A percentile compares a stretch with the other conserved stretches of the same genome.
These are phyloP conservation scores for Moricandia arvensis DNA, from an alignment of 345 rosid species.

Conservation along the genomic window DNA sequence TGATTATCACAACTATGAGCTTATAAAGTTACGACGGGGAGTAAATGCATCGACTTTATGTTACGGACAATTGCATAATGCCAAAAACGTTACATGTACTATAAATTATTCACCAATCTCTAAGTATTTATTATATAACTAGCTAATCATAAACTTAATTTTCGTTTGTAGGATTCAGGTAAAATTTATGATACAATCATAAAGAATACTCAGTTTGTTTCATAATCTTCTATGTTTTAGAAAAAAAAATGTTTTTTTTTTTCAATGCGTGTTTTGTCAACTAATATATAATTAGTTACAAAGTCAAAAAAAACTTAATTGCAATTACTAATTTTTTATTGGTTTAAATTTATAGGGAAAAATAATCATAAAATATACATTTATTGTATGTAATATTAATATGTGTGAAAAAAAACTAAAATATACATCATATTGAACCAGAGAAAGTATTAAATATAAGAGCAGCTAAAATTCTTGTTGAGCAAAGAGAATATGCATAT, in stretches of 20 bases:
- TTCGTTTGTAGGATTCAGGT: conserved; percentile 1
- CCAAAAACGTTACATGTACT: conserved; percentile 23
- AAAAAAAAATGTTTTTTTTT: no score
- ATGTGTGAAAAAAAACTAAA: no score
- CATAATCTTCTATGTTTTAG: no score
- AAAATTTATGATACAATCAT: conserved; percentile 10
- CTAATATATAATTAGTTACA: no score
- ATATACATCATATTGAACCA: no score
- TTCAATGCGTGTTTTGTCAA: no score
- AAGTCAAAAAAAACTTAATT: no score
- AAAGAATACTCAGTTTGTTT: no score
- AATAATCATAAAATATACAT: no score
- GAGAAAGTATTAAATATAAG: conserved; percentile 10
- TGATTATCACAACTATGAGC: neutral
- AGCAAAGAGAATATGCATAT: conserved; percentile 22
- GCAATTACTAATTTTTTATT: no score
- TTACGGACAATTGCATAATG: conserved; percentile 4
- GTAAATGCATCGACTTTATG: neutral
- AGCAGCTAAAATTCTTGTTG: conserved; percentile 2
- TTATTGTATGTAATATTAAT: no score
- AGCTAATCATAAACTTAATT: neutral
- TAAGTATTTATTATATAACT: neutral
- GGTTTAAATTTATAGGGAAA: no score
- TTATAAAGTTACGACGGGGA: neutral
- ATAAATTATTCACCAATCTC: conserved; percentile 13